Base-by-base conservation (phyloP, 768 basidiomycete genomes). In the Tricholoma bakamatsutake region DNA sequence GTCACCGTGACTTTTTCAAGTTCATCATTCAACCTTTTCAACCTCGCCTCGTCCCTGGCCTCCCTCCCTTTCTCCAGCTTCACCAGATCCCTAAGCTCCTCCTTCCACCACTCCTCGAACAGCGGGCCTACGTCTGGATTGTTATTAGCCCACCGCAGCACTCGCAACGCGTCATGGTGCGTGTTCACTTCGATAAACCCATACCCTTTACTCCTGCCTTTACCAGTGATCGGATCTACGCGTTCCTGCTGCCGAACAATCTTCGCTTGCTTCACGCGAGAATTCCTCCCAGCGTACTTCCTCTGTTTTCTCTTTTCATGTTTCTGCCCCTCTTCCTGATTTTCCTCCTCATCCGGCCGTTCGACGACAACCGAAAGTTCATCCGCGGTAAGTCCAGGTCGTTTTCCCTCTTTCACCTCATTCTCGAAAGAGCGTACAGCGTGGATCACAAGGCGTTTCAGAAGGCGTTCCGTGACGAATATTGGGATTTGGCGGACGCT, bases 81-180 rank as follows among this genome's bases (percentile, higher is more conserved):
- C 52, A 85, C 53, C 53, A 85, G 69, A 54, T 83, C 82, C 57
- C 77, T 66, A 53, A 81, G 70, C 66, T 97, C 94, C 50, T 87
- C 87, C 63, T 84, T 85, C 87, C 88, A 93, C 97, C 96, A 93
- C 52, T 75, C 76, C 59, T 81, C 78, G 64, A 94, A 84, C 55
- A 98, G 71, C 5, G 67, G 61, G 1, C 76, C 80, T 0, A 89
- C 79, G 3, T 77, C 80, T 0, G 81, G 71, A 66, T 97, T 95
- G 66, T 93, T 94, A 73, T 98, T 99, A 27, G 90, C 88, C 92
- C 92, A 98, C 33, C 97, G 80, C 45, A 98, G 72, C 5, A 98
- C 87, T 24, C 90, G 87, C 21, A 99, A 74, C 5, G 96, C 93
- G 67, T 98, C 93, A 5, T 87, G 84, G 62, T 99, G 97, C 27